A percentile compares a stretch with the other conserved stretches of the same genome.
Conservation (phyloP, 805 yeast genomes). For the Kregervanrija delftensis region DNA sequence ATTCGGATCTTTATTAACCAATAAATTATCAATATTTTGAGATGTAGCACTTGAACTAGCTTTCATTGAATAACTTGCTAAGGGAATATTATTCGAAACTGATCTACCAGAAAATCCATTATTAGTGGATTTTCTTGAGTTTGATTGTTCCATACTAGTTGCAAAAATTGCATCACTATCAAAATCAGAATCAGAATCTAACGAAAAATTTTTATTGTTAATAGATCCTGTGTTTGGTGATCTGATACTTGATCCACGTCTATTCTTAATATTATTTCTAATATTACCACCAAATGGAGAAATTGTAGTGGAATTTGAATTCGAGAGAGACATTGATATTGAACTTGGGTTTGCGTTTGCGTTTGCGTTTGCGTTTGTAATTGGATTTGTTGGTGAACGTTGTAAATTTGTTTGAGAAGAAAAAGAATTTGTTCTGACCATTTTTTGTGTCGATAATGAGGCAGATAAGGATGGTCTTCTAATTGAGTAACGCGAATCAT, state of each 20-base stretch:
- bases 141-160: background rate
- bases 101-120: constrained; percentile 13
- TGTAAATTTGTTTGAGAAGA: constrained; percentile 14
- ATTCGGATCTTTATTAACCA: constrained; percentile 7
- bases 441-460: constrained; percentile 29
- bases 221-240: background rate
- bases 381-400: constrained; percentile 14
- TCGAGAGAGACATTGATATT: constrained; percentile 13
- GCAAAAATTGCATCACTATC: constrained; percentile 9
- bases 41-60: background rate
- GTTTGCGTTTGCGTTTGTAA: constrained; percentile 4
- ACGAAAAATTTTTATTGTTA: background rate
- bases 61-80: background rate
- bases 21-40: constrained; percentile 15
- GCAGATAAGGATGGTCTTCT: constrained; percentile 55
- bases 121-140: constrained; percentile 16
- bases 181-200: constrained; percentile 15
- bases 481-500: constrained; percentile 29
- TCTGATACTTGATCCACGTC: background rate
- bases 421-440: constrained; percentile 24
- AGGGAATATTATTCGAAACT: no score
- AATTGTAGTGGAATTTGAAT: background rate
- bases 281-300: constrained; percentile 3
- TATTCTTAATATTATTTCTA: constrained; percentile 1
- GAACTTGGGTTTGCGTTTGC: background rate